These are phyloP conservation scores for Fraxinus xanthoxyloides DNA, from an alignment of 305 asterid species.

Conservation along the genomic window DNA sequence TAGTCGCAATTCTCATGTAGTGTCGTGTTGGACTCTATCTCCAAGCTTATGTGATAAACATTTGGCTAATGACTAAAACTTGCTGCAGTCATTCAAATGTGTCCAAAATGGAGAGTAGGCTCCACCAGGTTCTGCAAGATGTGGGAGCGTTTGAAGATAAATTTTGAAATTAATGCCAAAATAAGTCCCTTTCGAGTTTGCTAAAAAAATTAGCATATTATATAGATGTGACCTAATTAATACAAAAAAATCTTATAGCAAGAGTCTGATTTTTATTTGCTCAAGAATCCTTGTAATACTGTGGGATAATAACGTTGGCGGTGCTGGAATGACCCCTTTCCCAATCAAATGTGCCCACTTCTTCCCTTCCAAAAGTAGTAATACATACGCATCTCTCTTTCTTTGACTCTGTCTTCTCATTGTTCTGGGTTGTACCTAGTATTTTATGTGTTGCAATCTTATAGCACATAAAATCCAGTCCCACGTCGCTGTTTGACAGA, in stretches of 20 bases:
- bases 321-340: conserved; percentile 20
- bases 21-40: not conserved
- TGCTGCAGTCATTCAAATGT: not conserved
- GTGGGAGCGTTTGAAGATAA: not conserved
- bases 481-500: conserved; percentile 38
- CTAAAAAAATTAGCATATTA: not conserved
- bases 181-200: not conserved
- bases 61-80: not conserved
- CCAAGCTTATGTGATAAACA: not conserved
- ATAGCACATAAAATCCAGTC: conserved; percentile 31
- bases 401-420: not conserved
- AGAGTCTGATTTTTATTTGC: not conserved
- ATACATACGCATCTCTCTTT: not conserved
- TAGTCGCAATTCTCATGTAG: not conserved
- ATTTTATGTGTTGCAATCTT: conserved; percentile 26
- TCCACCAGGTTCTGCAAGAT: not conserved
- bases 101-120: not conserved
- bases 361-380: not conserved
- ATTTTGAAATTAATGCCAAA: not conserved
- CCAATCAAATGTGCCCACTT: conserved; percentile 27
- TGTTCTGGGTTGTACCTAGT: conserved; percentile 15
- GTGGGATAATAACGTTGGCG: conserved; percentile 27
- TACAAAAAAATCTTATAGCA: not conserved
- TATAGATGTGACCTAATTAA: not conserved
- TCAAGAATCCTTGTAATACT: conserved; percentile 1